Evolutionary conservation across 1,139 yeast species (phyloP).

Genomic region (Suhomyces panamericanus): DNA sequence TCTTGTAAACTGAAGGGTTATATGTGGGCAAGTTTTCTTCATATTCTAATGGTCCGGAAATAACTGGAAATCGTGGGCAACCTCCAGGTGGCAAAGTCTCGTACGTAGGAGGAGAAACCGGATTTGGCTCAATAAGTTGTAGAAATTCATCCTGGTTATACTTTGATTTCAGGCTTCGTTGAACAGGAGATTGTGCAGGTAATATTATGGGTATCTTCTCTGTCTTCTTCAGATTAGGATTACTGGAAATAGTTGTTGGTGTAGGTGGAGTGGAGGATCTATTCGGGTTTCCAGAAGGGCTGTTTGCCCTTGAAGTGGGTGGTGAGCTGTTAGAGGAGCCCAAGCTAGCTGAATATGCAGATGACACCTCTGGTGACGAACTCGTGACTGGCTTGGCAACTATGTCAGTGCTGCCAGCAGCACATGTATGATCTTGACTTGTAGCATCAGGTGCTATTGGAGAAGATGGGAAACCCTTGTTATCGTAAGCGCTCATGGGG

Average conservation of each 20-base stretch:
- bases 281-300: constrained; percentile 7
- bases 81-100: constrained; percentile 48
- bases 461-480: not conserved
- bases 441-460: not conserved
- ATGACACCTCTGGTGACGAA: constrained; percentile 9
- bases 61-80: constrained; percentile 54
- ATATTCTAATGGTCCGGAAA: not conserved
- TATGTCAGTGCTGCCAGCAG: constrained; percentile 6
- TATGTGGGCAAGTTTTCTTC: constrained; percentile 44
- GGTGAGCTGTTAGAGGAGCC: constrained; percentile 12
- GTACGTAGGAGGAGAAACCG: constrained; percentile 53
- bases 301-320: constrained; percentile 10
- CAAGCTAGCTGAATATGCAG: constrained; percentile 10
- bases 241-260: constrained; percentile 1
- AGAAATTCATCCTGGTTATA: constrained; percentile 23
- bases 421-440: not conserved
- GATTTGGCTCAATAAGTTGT: constrained; percentile 49
- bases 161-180: not conserved
- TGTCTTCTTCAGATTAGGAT: not conserved
- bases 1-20: constrained; percentile 56
- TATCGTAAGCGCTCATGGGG: not conserved
- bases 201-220: not conserved
- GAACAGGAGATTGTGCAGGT: not conserved
- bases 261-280: constrained; percentile 12
- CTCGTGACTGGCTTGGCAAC: constrained; percentile 1